Conservation (phyloP, 2,329 filamentous ascomycete species). For the Lasiodiplodia gonubiensis region DNA sequence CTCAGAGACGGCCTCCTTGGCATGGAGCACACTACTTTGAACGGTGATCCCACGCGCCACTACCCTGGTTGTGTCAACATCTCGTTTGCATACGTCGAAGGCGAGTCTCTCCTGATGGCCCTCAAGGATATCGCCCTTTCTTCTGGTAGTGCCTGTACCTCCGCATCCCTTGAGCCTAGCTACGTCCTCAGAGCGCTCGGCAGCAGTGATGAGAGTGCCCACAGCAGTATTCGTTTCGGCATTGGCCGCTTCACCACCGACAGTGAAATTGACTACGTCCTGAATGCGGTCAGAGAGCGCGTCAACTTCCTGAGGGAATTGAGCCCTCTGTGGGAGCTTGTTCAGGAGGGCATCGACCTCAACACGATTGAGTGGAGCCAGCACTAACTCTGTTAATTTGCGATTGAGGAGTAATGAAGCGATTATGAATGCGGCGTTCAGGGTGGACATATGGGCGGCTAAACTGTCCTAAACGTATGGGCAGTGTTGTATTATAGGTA, state of each 20-base stretch:
- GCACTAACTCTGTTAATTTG: conserved; percentile 66
- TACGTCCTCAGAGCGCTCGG: conserved; percentile 94
- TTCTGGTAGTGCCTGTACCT: conserved; percentile 95
- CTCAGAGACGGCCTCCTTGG: conserved; percentile 81
- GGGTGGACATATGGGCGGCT: conserved; percentile 13
- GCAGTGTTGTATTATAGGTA: conserved; percentile 22
- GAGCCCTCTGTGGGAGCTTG: conserved; percentile 95
- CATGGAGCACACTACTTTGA: conserved; percentile 90
- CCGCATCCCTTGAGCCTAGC: conserved; percentile 92
- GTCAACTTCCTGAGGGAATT: conserved; percentile 93
- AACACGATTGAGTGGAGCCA: conserved; percentile 98
- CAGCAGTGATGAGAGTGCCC: conserved; percentile 95
- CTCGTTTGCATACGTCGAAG: conserved; percentile 97
- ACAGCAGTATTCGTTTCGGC: conserved; percentile 96
- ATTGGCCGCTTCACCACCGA: conserved; percentile 98
- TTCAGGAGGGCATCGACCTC: conserved; percentile 94
- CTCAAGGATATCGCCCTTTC: conserved; percentile 97
- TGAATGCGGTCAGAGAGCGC: conserved; percentile 89
- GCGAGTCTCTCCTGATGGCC: conserved; percentile 97
- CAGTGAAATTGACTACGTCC: conserved; percentile 92
- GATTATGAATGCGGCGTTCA: conserved; percentile 22
- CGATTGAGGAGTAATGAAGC: conserved; percentile 16
- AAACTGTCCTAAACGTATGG: conserved; percentile 11
- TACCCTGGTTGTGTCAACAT: conserved; percentile 98
- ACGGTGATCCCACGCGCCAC: conserved; percentile 81